phyloP scores from a whole-genome alignment of 2,329 filamentous ascomycete species.

The Microcyclospora tardicrescens region DNA sequence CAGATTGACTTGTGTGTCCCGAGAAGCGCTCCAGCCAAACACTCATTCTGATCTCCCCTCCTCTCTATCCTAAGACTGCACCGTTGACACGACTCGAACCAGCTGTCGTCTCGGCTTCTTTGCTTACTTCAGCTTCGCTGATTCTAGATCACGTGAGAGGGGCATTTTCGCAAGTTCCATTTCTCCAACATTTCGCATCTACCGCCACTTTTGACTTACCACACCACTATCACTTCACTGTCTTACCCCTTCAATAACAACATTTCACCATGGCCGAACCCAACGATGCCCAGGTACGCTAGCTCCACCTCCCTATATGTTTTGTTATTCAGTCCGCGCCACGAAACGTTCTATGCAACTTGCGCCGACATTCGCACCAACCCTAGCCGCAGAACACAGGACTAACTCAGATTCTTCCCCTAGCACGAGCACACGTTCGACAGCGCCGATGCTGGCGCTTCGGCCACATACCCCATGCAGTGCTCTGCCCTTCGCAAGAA shows the following conservation, averaged over 20 bases:
- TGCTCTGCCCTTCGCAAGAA: slow-evolving; percentile 99
- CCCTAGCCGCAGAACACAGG: too few relatives aligned
- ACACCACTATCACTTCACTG: background rate
- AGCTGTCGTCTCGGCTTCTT: background rate
- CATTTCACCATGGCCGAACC: slow-evolving; percentile 13
- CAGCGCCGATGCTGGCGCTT: slow-evolving; percentile 90
- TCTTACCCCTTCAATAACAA: slow-evolving; percentile 1
- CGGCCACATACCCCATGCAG: slow-evolving; percentile 91
- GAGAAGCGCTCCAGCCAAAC: slow-evolving; percentile 92
- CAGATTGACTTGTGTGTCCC: slow-evolving; percentile 44
- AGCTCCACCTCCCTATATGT: too few relatives aligned
- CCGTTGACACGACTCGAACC: background rate
- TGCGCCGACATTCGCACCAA: slow-evolving; percentile 3
- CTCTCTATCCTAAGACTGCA: background rate
- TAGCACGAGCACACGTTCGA: slow-evolving; percentile 65
- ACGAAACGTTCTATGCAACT: slow-evolving; percentile 1
- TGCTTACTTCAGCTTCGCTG: background rate
- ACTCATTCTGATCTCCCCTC: background rate
- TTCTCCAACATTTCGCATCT: slow-evolving; percentile 4
- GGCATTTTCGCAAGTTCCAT: slow-evolving; percentile 3
- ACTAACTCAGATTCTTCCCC: background rate
- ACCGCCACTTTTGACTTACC: slow-evolving; percentile 2
- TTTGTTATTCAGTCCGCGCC: background rate
- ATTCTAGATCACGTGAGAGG: slow-evolving; percentile 7
- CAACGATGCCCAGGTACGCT: slow-evolving; percentile 19